Base-by-base conservation (phyloP, 1,284 basidiomycete species). In the Wolfiporia cocos region DNA sequence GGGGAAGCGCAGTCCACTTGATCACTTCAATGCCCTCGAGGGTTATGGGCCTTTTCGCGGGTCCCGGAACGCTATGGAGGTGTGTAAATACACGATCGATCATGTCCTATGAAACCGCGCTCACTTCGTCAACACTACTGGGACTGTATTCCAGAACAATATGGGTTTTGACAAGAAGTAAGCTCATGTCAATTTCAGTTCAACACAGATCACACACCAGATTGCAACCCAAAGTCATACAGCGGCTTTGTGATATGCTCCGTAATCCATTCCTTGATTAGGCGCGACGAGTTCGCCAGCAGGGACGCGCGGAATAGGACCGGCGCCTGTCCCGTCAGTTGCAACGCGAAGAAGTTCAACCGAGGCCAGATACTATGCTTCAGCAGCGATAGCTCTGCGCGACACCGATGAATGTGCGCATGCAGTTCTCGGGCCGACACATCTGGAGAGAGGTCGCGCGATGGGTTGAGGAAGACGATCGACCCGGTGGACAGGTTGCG, bases 61-160 rank as follows among this genome's bases (percentile, higher is more conserved):
- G 60, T 0, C 60, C 60, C 1, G 60, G 60, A 20, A 62, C 51
- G 41, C 57, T 19, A n/a, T n/a, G n/a, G n/a, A n/a, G n/a, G n/a
- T n/a, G n/a, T n/a, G n/a, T n/a, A n/a, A n/a, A n/a, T n/a, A n/a
- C n/a, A n/a, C n/a, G n/a, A n/a, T n/a, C n/a, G n/a, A n/a, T n/a
- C n/a, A n/a, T n/a, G n/a, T n/a, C n/a, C n/a, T n/a, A n/a, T n/a
- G n/a, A n/a, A n/a, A n/a, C n/a, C n/a, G n/a, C 4, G 24, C 51
- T 24, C 32, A 57, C 57, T 60, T 62, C 5, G 57, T 57, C 22
- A 59, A 37, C 21, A 58, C 45, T 0, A 51, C 55, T 2, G 52
- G 42, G 42, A 53, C 57, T 58, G 30, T 2, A 14, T 19, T 7
- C 9, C 5, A 14, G 23, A 34, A 6, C 23, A 23, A 11, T 15